These are phyloP conservation scores for Candida smagusa DNA, from an alignment of 1,139 yeast species.

Conservation along the genomic window DNA sequence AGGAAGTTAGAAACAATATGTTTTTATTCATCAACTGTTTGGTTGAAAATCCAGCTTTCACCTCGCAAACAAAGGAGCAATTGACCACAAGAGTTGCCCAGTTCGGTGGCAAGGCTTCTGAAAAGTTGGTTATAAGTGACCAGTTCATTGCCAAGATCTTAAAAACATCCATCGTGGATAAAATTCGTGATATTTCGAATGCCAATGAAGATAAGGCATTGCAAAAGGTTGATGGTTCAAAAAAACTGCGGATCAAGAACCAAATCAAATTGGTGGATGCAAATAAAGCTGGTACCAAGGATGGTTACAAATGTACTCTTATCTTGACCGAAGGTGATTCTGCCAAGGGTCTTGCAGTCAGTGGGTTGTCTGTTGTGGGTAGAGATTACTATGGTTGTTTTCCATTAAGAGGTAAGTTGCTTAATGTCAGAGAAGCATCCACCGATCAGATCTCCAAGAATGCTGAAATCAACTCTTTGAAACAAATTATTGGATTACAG, in stretches of 20 bases:
- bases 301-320: slow-evolving; percentile 87
- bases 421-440: slow-evolving; percentile 95
- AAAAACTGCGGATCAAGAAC: slow-evolving; percentile 81
- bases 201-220: slow-evolving; percentile 86
- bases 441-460: slow-evolving; percentile 91
- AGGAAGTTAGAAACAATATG: slow-evolving; percentile 87
- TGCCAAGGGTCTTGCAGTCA: slow-evolving; percentile 88
- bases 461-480: slow-evolving; percentile 90
- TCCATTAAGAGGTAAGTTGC: slow-evolving; percentile 91
- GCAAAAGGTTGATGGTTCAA: slow-evolving; percentile 87
- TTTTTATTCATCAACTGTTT: slow-evolving; percentile 88
- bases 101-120: slow-evolving; percentile 72
- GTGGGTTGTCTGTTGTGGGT: slow-evolving; percentile 94
- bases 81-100: slow-evolving; percentile 84
- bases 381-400: slow-evolving; percentile 94
- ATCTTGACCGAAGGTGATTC: slow-evolving; percentile 98
- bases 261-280: slow-evolving; percentile 94
- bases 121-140: slow-evolving; percentile 65
- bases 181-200: slow-evolving; percentile 76
- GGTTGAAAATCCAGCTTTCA: slow-evolving; percentile 94
- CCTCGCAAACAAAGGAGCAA: slow-evolving; percentile 97
- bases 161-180: slow-evolving; percentile 80
- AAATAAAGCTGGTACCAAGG: slow-evolving; percentile 91
- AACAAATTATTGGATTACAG: slow-evolving; percentile 93
- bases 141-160: slow-evolving; percentile 67